Percentiles rank a stretch among this genome's conserved stretches.
These are phyloP conservation scores for Peribolospora baueri DNA, from an alignment of 768 basidiomycete species.

Conservation along the genomic window DNA sequence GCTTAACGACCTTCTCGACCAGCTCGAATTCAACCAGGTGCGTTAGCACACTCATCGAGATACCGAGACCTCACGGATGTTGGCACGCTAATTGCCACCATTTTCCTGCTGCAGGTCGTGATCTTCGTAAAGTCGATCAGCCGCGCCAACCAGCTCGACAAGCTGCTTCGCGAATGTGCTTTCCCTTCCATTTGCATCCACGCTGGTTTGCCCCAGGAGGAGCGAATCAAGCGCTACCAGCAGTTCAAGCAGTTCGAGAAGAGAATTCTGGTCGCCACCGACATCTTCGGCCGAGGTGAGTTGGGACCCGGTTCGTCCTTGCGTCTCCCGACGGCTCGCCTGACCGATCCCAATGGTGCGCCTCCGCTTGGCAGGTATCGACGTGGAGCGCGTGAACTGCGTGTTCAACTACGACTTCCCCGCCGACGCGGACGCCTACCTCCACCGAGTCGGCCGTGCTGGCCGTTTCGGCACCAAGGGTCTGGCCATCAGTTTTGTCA, in stretches of 20 bases:
- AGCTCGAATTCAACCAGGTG: constrained; percentile 94
- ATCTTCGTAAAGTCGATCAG: constrained; percentile 98
- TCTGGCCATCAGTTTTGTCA: constrained; percentile 89
- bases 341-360: background rate
- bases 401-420: constrained; percentile 78
- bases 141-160: constrained; percentile 87
- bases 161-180: constrained; percentile 83
- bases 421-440: constrained; percentile 87
- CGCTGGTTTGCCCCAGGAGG: constrained; percentile 78
- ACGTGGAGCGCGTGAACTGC: constrained; percentile 94
- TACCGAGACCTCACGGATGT: background rate
- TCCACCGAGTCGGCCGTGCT: constrained; percentile 96
- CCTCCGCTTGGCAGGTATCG: constrained; percentile 32
- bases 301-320: background rate
- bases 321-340: background rate
- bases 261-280: constrained; percentile 92
- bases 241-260: constrained; percentile 99
- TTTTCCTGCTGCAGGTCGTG: constrained; percentile 44
- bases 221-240: constrained; percentile 84
- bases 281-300: constrained; percentile 75
- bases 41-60: constrained; percentile 5
- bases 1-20: constrained; percentile 81
- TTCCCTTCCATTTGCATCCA: constrained; percentile 97
- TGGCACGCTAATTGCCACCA: background rate
- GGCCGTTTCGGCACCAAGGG: constrained; percentile 99